These are phyloP conservation scores for Sclerotinia minor DNA, from an alignment of 2,329 filamentous ascomycete species.

Conservation along the genomic window DNA sequence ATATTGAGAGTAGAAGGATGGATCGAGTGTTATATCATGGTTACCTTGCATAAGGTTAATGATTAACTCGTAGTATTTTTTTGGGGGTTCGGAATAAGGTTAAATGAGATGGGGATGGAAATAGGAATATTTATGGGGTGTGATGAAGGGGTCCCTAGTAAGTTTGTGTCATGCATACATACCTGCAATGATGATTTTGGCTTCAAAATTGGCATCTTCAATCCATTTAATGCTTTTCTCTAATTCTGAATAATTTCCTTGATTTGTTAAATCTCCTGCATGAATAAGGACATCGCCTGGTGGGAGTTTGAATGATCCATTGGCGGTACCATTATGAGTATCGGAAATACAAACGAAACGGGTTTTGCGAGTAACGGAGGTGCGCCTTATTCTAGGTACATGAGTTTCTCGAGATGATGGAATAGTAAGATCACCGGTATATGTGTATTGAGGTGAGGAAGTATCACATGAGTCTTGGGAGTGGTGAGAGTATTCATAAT, in stretches of 20 bases:
- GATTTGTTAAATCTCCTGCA: constrained; percentile 74
- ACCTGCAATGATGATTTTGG: constrained; percentile 71
- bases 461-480: neutral
- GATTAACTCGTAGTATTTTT: constrained; percentile 15
- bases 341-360: constrained; percentile 76
- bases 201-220: constrained; percentile 64
- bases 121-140: constrained; percentile 12
- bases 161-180: constrained; percentile 43
- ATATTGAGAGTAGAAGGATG: constrained; percentile 58
- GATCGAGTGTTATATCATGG: constrained; percentile 71
- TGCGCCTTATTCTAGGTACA: neutral
- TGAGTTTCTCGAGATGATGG: constrained; percentile 12
- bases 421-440: too few relatives aligned
- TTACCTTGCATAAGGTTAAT: constrained; percentile 55
- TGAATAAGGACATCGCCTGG: constrained; percentile 74
- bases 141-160: constrained; percentile 8
- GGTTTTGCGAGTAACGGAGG: constrained; percentile 46
- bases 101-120: constrained; percentile 15
- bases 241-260: constrained; percentile 62
- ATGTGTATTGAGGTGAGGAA: neutral
- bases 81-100: neutral
- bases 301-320: constrained; percentile 59
- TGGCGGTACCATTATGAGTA: constrained; percentile 64
- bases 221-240: constrained; percentile 66
- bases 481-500: constrained; percentile 2